Evolutionary conservation across 495 filamentous ascomycete genomes (phyloP), one percentile per base, ranked within the genome.

Genomic region (Aspergillus wentii): DNA sequence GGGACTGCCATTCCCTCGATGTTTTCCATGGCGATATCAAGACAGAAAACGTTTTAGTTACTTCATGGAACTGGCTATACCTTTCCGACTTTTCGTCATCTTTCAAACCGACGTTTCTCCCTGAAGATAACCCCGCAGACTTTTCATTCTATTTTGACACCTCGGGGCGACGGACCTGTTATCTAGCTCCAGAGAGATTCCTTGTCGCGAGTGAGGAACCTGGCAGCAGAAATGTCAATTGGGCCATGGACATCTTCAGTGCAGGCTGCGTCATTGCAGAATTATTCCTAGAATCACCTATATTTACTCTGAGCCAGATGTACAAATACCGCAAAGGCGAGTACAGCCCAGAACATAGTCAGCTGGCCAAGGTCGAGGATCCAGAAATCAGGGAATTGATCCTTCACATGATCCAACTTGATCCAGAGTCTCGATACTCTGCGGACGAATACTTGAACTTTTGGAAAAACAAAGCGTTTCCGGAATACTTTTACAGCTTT

Each of bases 181-280:
- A 99, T 54, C 67, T 97, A 16, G 94, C 94, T 1, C 94, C 94
- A 8, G 94, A 99, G 59, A 74, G 94, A 17, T 99, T 99, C 47
- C 56, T 94, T 11, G 72, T 75, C 4, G 71, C 82, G 2, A 82
- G 79, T 2, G 76, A 86, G 49, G 74, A 79, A 33, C 69, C 73
- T 6, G 80, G 83, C 14, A 76, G 75, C 16, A 74, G 75, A 41
- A 52, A 68, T 21, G 68, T 89, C 29, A 88, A 83, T 26, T 95
- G 92, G 88, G 89, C 89, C 25, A 99, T 99, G 94, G 94, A 99
- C 56, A 85, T 99, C 18, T 99, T 99, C 65, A 96, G 92, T 63
- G 85, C 82, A 23, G 92, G 92, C 8, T 99, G 94, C 54, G 94
- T 97, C 15, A 95, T 99, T 50, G 94, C 94, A 3, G 94, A 99